Base-by-base conservation (phyloP, 106 monocot species). In the Dioscorea zingiberensis region DNA sequence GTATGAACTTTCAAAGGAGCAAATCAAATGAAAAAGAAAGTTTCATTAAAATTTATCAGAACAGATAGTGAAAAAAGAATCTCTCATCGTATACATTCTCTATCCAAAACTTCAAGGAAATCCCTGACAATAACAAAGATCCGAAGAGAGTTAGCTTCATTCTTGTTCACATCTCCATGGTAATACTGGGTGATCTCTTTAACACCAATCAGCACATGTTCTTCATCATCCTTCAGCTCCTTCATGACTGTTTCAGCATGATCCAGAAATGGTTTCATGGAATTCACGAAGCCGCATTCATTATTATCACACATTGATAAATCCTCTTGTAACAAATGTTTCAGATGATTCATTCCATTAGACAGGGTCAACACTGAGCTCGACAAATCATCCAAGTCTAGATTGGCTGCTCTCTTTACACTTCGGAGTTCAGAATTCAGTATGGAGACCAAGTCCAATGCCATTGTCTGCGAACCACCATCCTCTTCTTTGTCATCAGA, bases 181-280 rank as follows among this genome's bases (percentile, higher is more conserved):
- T 83, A 93, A 58, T 93, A 93, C 69, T 89, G 86, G 0, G 93
- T 79, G 49, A 83, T 86, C 51, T 86, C 81, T 59, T 64, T 85
- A 17, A 89, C 89, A 64, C 77, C 75, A 22, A 32, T 15, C 48
- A 93, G 47, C 4, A 81, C 88, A 47, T 25, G 68, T 10, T 70
- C 51, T 59, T 86, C 81, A 19, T 74, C 67, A 12, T 58, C 48
- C 22, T 68, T 67, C 67, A 68, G 27, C 72, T 68, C 30, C 22
- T 61, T 45, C 22, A 94, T 83, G 10, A 30, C 62, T 56, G 25
- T 63, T 19, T 84, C 78, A 9, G 76, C 89, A 7, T 75, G 49
- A 54, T 60, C 64, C 47, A 72, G 5, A 60, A 89, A 94, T 2
- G 53, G 38, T 66, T 27, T 77, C 83, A 86, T 81, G n/a, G 65